Percentiles rank a stretch among this genome's conserved stretches.
Evolutionary conservation across 306 rosid genomes (phyloP).

Genomic region (Erythrophleum fordii): DNA sequence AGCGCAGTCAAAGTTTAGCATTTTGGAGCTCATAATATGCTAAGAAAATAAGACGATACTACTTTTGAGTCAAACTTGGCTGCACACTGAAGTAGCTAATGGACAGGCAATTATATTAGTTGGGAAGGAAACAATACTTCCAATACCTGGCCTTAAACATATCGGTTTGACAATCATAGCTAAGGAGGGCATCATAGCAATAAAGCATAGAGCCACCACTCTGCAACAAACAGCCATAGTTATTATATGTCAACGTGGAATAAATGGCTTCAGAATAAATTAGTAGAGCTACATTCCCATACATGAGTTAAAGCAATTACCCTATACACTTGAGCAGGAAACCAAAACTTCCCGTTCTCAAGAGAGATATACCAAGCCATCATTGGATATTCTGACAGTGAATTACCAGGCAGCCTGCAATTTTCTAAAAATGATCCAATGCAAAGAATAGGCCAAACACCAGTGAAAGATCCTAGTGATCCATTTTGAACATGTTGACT

Average conservation of each 20-base stretch:
- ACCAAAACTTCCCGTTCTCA: constrained; percentile 60
- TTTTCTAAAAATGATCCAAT: constrained; percentile 38
- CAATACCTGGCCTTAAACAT: constrained; percentile 63
- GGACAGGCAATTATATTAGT: not conserved
- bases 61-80: not conserved
- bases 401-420: constrained; percentile 17
- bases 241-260: not conserved
- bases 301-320: constrained; percentile 15
- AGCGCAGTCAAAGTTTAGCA: not conserved
- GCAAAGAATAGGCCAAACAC: constrained; percentile 33
- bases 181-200: constrained; percentile 62
- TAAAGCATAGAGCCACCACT: constrained; percentile 60
- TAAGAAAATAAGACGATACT: not conserved
- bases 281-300: not conserved
- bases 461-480: constrained; percentile 29
- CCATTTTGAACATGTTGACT: constrained; percentile 35
- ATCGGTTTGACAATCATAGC: constrained; percentile 47
- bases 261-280: not conserved
- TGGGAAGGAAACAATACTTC: not conserved
- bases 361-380: constrained; percentile 63
- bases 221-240: constrained; percentile 36
- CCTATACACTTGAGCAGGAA: constrained; percentile 75
- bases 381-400: constrained; percentile 42
- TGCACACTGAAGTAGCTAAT: not conserved
- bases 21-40: not conserved